Evolutionary conservation across 73 alveolate genomes (phyloP), one percentile per base, ranked within the genome.

Genomic region (Paramecium caudatum): DNA sequence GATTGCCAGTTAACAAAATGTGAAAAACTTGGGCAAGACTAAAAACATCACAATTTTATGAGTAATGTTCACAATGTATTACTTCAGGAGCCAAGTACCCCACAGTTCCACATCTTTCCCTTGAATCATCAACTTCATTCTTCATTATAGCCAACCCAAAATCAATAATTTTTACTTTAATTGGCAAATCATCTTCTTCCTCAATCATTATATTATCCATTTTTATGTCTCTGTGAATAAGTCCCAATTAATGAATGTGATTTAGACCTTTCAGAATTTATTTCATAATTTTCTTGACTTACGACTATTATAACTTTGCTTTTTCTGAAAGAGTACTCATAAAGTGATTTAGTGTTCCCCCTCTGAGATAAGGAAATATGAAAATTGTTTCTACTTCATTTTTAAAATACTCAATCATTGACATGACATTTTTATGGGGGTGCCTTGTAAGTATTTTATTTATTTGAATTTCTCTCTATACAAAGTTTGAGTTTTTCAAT

Each of bases 1-100:
- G 80, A 68, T 37, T 68, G n/a, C 83, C 83, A n/a, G 83, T 65
- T 30, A 65, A 32, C 7, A 65, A 36, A 32, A n/a, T 33, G 15
- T 25, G 34, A 65, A 65, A 65, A 12, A 65, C 34, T 15, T 33
- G 19, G 8, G 61, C 83, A 36, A 65, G 83, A 36, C 83, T 65
- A 36, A 32, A 65, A 65, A 65, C 34, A 65, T 65, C 83, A 65
- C 17, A 10, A 15, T n/a, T 12, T 65, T 43, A 12, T 65, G 48
- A 65, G 12, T 25, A 12, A 49, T 13, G 34, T 30, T 65, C 7
- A 32, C 49, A 32, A 47, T 93, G 6, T 8, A 93, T 90, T 68
- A 43, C 23, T 68, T 95, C 98, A 5, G 98, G 98, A 23, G 98
- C 95, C 2, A 95, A 63, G 82, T 94, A 95, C 5, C 95, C 97